Conservation (phyloP, 176 grass and related monocot genomes). For the Aegilops speltoides region DNA sequence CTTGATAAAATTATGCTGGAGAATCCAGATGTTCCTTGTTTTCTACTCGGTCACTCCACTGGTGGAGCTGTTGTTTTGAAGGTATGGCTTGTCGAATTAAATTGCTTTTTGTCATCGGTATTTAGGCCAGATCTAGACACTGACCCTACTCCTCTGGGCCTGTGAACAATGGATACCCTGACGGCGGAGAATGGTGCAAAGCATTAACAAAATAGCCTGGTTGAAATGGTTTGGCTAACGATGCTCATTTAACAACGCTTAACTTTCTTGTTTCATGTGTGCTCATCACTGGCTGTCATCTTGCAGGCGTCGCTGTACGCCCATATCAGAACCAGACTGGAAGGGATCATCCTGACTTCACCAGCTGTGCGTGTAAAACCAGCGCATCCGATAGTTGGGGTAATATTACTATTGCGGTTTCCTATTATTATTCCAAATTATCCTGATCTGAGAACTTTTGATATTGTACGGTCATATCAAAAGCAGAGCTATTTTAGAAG, state of each 20-base stretch:
- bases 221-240: constrained; percentile 49
- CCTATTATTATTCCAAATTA: not conserved
- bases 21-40: constrained; percentile 76
- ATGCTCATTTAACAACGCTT: constrained; percentile 32
- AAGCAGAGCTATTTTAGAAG: not conserved
- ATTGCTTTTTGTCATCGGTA: not conserved
- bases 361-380: constrained; percentile 93
- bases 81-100: constrained; percentile 44
- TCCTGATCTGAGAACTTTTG: too few relatives aligned
- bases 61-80: constrained; percentile 94
- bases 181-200: constrained; percentile 56
- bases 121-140: constrained; percentile 54
- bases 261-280: not conserved
- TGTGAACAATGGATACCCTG: constrained; percentile 46
- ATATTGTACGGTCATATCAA: too few relatives aligned
- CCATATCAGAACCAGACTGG: constrained; percentile 61
- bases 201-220: constrained; percentile 47
- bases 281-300: constrained; percentile 28
- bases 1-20: constrained; percentile 75
- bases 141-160: constrained; percentile 59
- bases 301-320: constrained; percentile 76
- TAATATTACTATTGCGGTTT: constrained; percentile 39
- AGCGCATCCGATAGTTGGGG: constrained; percentile 94
- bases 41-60: constrained; percentile 95
- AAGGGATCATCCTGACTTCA: constrained; percentile 95